These are phyloP conservation scores for Stipa capillata DNA, from an alignment of 176 grass and related monocot genomes.

Conservation along the genomic window DNA sequence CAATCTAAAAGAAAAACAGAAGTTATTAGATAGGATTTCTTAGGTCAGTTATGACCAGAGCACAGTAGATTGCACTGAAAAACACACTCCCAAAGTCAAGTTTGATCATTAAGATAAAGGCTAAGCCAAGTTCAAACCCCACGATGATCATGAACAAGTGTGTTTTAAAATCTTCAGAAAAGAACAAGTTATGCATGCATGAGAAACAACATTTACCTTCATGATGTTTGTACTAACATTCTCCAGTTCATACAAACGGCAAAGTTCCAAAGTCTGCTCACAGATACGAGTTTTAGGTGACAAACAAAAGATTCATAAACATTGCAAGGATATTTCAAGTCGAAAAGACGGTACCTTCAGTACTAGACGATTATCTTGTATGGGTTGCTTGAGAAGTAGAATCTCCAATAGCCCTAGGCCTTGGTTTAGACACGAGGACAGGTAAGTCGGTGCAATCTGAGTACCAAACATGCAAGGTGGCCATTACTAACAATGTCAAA, in stretches of 20 bases:
- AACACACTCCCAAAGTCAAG: background rate
- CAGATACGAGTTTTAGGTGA: slow-evolving; percentile 20
- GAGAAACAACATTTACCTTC: slow-evolving; percentile 57
- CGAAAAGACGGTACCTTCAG: slow-evolving; percentile 60
- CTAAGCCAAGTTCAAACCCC: slow-evolving; percentile 19
- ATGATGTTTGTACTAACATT: slow-evolving; percentile 72
- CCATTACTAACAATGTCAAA: background rate
- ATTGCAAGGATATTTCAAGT: slow-evolving; percentile 12
- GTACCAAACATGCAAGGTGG: slow-evolving; percentile 37
- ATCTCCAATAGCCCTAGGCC: slow-evolving; percentile 77
- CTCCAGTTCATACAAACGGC: slow-evolving; percentile 73
- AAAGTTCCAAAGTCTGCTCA: slow-evolving; percentile 91
- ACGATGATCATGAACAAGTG: background rate
- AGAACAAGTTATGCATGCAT: background rate
- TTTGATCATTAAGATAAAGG: background rate
- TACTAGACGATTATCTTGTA: slow-evolving; percentile 57
- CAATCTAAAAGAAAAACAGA: slow-evolving; percentile 45
- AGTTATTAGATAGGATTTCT: background rate
- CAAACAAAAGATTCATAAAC: background rate
- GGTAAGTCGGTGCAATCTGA: slow-evolving; percentile 92
- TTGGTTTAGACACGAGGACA: slow-evolving; percentile 87
- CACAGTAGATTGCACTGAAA: background rate
- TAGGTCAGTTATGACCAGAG: background rate
- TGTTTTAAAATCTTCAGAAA: background rate
- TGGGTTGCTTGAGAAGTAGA: slow-evolving; percentile 83